These are phyloP conservation scores for Castanea mollissima DNA, from an alignment of 306 rosid genomes.

Conservation along the genomic window DNA sequence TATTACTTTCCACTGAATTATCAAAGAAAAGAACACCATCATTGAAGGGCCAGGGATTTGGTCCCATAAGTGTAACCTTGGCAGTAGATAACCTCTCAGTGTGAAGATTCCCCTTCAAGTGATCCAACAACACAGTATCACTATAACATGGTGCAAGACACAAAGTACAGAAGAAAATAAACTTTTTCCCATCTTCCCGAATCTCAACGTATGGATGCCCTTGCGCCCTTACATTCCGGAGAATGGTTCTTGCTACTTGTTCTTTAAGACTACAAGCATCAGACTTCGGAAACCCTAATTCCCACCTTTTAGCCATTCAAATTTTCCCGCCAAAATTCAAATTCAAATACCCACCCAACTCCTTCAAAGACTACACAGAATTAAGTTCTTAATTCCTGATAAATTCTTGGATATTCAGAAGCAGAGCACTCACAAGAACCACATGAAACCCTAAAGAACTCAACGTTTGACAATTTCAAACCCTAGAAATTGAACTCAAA, in stretches of 20 bases:
- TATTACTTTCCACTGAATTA: constrained; percentile 37
- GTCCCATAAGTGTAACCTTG: constrained; percentile 62
- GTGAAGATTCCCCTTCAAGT: constrained; percentile 85
- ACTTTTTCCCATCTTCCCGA: constrained; percentile 73
- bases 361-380: constrained; percentile 2
- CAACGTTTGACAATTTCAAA: constrained; percentile 16
- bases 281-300: constrained; percentile 46
- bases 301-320: constrained; percentile 65
- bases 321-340: constrained; percentile 24
- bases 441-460: constrained; percentile 7
- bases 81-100: constrained; percentile 58
- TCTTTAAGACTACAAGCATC: constrained; percentile 47
- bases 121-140: constrained; percentile 69
- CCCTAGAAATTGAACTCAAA: constrained; percentile 12
- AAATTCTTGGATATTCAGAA: constrained; percentile 2
- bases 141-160: constrained; percentile 78
- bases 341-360: not conserved
- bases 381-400: not conserved
- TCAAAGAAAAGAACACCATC: constrained; percentile 84
- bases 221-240: constrained; percentile 66
- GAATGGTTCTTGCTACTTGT: constrained; percentile 64
- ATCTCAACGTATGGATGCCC: constrained; percentile 86
- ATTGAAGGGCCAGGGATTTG: constrained; percentile 88
- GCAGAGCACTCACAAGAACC: constrained; percentile 21
- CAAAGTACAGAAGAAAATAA: constrained; percentile 71